Evolutionary conservation across 208 protist genomes (phyloP).

Genomic region (Phytomonas sp.): DNA sequence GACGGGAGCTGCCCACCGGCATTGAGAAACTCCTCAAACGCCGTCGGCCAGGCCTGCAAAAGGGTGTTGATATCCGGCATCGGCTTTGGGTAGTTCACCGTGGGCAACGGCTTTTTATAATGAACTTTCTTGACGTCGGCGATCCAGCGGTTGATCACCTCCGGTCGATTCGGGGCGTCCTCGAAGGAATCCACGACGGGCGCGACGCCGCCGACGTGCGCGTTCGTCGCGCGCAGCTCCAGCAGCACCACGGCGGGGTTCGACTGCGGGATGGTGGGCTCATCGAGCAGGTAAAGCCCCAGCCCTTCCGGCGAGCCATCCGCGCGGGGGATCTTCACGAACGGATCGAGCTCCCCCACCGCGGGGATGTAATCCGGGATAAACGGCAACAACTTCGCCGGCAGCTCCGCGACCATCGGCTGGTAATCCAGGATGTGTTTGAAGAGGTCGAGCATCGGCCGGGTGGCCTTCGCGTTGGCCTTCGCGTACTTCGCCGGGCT

Average conservation of each 20-base stretch:
- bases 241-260: slow-evolving; percentile 92
- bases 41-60: slow-evolving; percentile 92
- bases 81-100: slow-evolving; percentile 92
- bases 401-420: slow-evolving; percentile 90
- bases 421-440: slow-evolving; percentile 92
- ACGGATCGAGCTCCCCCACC: slow-evolving; percentile 95
- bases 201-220: slow-evolving; percentile 40
- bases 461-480: slow-evolving; percentile 70
- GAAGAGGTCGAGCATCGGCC: slow-evolving; percentile 96
- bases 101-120: slow-evolving; percentile 92
- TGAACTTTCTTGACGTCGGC: slow-evolving; percentile 94
- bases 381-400: slow-evolving; percentile 94
- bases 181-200: slow-evolving; percentile 92
- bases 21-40: slow-evolving; percentile 94
- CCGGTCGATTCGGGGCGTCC: slow-evolving; percentile 91
- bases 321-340: slow-evolving; percentile 95
- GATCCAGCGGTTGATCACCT: slow-evolving; percentile 94
- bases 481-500: slow-evolving; percentile 85
- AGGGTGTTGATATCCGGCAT: slow-evolving; percentile 96
- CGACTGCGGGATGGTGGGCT: slow-evolving; percentile 93
- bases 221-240: slow-evolving; percentile 81
- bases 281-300: slow-evolving; percentile 93
- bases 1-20: slow-evolving; percentile 81
- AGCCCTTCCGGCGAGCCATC: slow-evolving; percentile 86
- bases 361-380: slow-evolving; percentile 97